Conservation (phyloP, 768 basidiomycete genomes). For the Leccinum fibrillosum region DNA sequence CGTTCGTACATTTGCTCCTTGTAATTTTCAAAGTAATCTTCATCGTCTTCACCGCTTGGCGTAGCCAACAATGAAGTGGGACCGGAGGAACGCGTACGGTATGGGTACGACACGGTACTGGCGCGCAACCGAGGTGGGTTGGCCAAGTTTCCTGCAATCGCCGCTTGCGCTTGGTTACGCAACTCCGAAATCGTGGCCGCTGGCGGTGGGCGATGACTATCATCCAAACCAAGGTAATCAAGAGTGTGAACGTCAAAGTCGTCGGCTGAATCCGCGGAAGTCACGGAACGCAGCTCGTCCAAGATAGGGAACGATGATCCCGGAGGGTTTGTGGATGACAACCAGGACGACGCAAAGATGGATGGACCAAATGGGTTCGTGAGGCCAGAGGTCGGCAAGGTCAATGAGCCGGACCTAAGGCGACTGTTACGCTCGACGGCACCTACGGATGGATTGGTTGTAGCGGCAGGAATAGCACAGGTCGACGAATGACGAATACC, state of each 20-base stretch:
- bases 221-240: slow-evolving; percentile 95
- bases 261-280: slow-evolving; percentile 79
- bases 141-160: slow-evolving; percentile 79
- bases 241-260: slow-evolving; percentile 92
- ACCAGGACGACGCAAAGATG: slow-evolving; percentile 90
- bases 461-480: slow-evolving; percentile 54
- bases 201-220: slow-evolving; percentile 62
- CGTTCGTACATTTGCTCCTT: slow-evolving; percentile 43
- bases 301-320: slow-evolving; percentile 60
- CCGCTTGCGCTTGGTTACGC: slow-evolving; percentile 85
- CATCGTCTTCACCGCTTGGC: slow-evolving; percentile 65
- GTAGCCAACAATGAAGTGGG: slow-evolving; percentile 61
- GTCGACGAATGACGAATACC: slow-evolving; percentile 73
- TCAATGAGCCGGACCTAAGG: slow-evolving; percentile 89
- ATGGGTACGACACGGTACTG: slow-evolving; percentile 90
- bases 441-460: slow-evolving; percentile 34
- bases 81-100: slow-evolving; percentile 50
- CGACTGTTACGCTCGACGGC: slow-evolving; percentile 71
- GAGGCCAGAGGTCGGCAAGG: slow-evolving; percentile 72
- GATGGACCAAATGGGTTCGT: slow-evolving; percentile 84
- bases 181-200: slow-evolving; percentile 83
- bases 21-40: slow-evolving; percentile 69
- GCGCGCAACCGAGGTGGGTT: slow-evolving; percentile 81
- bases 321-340: slow-evolving; percentile 57
- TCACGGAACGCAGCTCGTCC: slow-evolving; percentile 79